Base-by-base conservation (phyloP, 2,329 filamentous ascomycete species). In the Aspergillus pseudoglaucus region DNA sequence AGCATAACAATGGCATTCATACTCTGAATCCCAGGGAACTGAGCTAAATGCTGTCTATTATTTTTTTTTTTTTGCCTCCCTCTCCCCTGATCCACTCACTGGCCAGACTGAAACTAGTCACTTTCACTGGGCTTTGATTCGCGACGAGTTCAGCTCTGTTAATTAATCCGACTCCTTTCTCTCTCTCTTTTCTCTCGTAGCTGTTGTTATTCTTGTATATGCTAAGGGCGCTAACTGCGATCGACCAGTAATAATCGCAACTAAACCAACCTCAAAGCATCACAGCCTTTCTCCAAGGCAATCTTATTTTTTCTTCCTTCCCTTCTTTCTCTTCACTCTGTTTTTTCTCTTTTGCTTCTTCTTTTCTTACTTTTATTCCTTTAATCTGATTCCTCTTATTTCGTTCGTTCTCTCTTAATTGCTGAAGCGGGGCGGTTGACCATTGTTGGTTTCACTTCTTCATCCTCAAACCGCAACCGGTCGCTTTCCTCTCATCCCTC, bases 391-490 rank as follows among this genome's bases (percentile, higher is more conserved):
- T 37, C 33, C 6, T 37, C 8, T 33, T 35, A 32, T 33, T 44
- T 33, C 42, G 23, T 18, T 43, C 25, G 10, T 30, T 23, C 25
- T 17, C 30, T 44, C 44, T 42, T 18, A 27, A 33, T 27, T 17
- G 30, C 47, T 42, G 37, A 37, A 53, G 53, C 54, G 53, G 54
- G 51, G 57, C 51, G 48, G 23, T 40, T 46, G 40, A 51, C 40
- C 47, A 42, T 45, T 38, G 23, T 25, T 10, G 8, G 23, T 25
- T 22, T 32, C 50, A 49, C 45, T 55, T 38, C 39, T 52, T 61
- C 53, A 48, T 60, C 58, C 60, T 46, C 57, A 48, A 52, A 52
- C 63, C 59, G 64, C 63, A 65, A 65, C 62, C 64, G 62, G 60
- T 66, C 59, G 59, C 59, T 52, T 54, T 55, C 47, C 44, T 46